Evolutionary conservation across 192 early-diverging fungal genomes (phyloP), one percentile per base, ranked within the genome.

Genomic region (Chytriomyces confervae): DNA sequence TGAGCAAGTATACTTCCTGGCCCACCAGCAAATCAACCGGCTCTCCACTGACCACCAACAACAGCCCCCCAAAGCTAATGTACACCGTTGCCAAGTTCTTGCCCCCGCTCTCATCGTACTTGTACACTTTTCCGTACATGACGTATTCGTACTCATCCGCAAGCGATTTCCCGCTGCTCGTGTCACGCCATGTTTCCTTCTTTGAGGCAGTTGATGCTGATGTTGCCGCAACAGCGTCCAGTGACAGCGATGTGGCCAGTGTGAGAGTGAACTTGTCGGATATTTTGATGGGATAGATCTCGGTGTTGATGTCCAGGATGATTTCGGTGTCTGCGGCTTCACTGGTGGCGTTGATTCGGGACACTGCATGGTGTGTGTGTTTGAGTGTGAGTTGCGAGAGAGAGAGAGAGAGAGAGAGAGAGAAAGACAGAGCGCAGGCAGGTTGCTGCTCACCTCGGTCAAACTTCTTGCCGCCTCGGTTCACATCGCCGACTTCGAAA

Each of bases 121-220:
- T 91, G 87, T 96, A 99, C 23, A 97, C 94, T 80, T 96, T 95
- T 62, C 97, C 97, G 83, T 93, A 95, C 96, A 97, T 98, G 24
- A 99, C 97, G 82, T 99, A 99, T 50, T 99, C 97, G 82, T 94
- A 99, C 48, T 97, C 94, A 65, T 99, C 97, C 5, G 94, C 95
- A 77, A 99, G 81, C 44, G 83, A 79, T 61, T 82, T 85, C 62
- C 69, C 78, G 73, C 69, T 82, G 20, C 65, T 60, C 5, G 29
- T 69, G 75, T 91, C 89, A 53, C 91, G 83, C 94, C 94, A 95
- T 44, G 86, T 82, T 71, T 92, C 92, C 71, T 84, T 83, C 50
- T 86, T 89, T 4, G 48, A 44, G 2, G 61, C 67, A 13, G 67
- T 76, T n/a, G 84, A 82, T 45, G 88, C 86, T 43, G 60, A 74